Base-by-base conservation (phyloP, 192 early-diverging fungal species). In the Phycomyces blakesleeanus region DNA sequence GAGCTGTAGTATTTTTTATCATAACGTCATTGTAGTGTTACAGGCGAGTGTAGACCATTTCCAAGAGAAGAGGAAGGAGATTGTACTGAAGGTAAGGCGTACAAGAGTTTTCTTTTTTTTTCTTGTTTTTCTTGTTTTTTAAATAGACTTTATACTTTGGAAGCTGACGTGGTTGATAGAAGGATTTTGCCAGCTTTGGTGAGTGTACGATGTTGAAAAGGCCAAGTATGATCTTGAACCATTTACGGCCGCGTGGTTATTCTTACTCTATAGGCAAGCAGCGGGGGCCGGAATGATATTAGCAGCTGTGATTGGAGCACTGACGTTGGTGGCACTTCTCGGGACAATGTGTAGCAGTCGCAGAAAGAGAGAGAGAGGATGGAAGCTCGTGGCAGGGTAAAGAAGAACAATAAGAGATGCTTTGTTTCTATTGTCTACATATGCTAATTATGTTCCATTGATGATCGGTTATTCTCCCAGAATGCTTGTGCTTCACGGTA, bases 301-400 rank as follows among this genome's bases (percentile, higher is more conserved):
- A 11, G 58, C 57, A 21, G 51, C 52, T n/a, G 58, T 67, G 18
- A 51, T 67, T 41, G 66, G 66, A 24, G 37, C 51, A 21, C 41
- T 67, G 51, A 59, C 66, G 18, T 51, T 67, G 9, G 26, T 67
- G 9, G 58, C 56, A 22, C 40, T 67, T 14, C 18, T 67, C 29
- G 66, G 57, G 12, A 60, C 58, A 11, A 67, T 67, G 24, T 67
- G 57, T 15, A 67, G 66, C 40, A 38, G 60, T 38, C 57, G 66
- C 14, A 41, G 58, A 60, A 67, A 60, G 41, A 59, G 66, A 34
- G 66, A 58, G 20, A 67, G 52, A 34, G 66, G 66, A 5, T 67
- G 66, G 66, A 67, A 67, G 44, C 51, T 67, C 6, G 26, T 67
- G 52, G 50, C 66, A 16, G 58, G 57, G 66, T 67, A 67, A 60